phyloP scores from a whole-genome alignment of 2,329 filamentous ascomycete genomes.

The Phaeosphaeriaceae sp. region DNA sequence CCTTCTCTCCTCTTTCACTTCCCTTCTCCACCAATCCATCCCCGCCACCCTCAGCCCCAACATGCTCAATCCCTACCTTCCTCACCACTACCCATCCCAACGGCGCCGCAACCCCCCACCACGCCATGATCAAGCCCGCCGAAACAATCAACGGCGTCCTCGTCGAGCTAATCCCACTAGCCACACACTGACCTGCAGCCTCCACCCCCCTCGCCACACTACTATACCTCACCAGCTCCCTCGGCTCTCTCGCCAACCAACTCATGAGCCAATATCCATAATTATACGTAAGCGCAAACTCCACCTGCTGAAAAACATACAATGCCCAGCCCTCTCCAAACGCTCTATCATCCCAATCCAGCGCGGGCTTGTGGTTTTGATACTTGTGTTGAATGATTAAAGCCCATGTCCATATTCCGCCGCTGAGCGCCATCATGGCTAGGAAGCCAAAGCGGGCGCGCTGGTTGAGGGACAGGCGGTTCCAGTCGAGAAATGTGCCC shows the following conservation, averaged over 20 bases:
- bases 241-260: conserved; percentile 32
- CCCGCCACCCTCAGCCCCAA: conserved; percentile 14
- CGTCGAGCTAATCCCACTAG: conserved; percentile 43
- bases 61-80: conserved; percentile 25
- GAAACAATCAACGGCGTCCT: conserved; percentile 26
- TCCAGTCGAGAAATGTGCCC: neutral
- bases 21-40: too few species aligned
- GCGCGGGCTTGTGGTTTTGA: conserved; percentile 23
- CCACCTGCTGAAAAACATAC: conserved; percentile 46
- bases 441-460: neutral
- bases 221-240: conserved; percentile 32
- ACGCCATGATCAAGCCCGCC: conserved; percentile 28
- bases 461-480: neutral
- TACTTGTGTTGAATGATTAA: conserved; percentile 40
- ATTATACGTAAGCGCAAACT: conserved; percentile 43
- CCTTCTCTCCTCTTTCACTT: too few species aligned
- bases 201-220: conserved; percentile 35
- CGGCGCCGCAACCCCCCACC: conserved; percentile 34
- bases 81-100: conserved; percentile 31
- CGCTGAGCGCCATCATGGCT: conserved; percentile 18
- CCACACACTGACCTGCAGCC: conserved; percentile 35
- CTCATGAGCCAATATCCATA: conserved; percentile 48
- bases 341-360: conserved; percentile 36
- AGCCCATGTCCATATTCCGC: conserved; percentile 40
- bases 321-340: conserved; percentile 40